Evolutionary conservation across 768 basidiomycete genomes (phyloP).

Genomic region (Pulveroboletus sp.): DNA sequence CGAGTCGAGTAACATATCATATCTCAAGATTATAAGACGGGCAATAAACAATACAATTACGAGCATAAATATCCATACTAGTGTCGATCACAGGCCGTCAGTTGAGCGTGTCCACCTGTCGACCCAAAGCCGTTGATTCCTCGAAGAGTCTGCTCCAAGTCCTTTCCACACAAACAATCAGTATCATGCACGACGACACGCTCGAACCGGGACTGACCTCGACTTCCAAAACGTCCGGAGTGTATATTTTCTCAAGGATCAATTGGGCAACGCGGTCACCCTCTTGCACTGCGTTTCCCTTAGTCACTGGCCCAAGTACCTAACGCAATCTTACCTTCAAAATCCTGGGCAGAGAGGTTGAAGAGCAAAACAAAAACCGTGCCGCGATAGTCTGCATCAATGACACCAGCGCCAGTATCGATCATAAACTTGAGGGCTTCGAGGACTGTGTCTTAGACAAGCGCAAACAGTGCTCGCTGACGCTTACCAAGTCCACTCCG

Average conservation of each 20-base stretch:
- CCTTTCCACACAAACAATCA: conserved; percentile 42
- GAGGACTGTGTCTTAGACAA: not conserved
- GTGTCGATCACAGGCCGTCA: conserved; percentile 25
- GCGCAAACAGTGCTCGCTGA: not conserved
- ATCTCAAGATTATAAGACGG: not conserved
- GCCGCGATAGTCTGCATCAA: conserved; percentile 96
- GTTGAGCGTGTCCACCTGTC: conserved; percentile 76
- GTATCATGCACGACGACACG: not conserved
- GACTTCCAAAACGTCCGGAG: conserved; percentile 82
- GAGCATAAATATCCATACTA: too few species aligned
- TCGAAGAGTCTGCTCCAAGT: conserved; percentile 79
- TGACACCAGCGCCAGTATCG: conserved; percentile 94
- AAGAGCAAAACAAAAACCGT: conserved; percentile 87
- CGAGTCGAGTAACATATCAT: too few species aligned
- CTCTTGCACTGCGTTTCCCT: conserved; percentile 58
- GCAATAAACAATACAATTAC: conserved; percentile 4
- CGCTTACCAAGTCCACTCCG: conserved; percentile 86
- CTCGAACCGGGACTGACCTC: conserved; percentile 42
- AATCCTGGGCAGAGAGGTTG: conserved; percentile 88
- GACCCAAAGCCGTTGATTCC: conserved; percentile 91
- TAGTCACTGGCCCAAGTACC: not conserved
- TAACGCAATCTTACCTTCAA: conserved; percentile 52
- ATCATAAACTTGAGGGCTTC: conserved; percentile 96
- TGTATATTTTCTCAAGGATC: conserved; percentile 86
- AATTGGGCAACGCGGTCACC: conserved; percentile 97